A percentile compares a stretch with the other conserved stretches of the same genome.
phyloP scores from a whole-genome alignment of 2,329 filamentous ascomycete genomes.

The Didymella arachidicola region DNA sequence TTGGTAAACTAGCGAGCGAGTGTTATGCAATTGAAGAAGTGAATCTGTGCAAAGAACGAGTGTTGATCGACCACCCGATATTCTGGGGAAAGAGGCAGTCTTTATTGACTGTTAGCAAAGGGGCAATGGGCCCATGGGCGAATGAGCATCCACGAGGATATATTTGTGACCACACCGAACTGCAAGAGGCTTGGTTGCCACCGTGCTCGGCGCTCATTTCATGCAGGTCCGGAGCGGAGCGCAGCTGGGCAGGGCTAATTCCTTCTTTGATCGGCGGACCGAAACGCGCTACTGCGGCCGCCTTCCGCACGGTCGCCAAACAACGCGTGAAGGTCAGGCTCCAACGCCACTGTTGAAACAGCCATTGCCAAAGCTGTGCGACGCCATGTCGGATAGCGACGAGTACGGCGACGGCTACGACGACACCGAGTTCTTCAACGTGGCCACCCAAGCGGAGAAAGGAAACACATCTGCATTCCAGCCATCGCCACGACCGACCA shows the following conservation, averaged over 20 bases:
- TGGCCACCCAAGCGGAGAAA: slow-evolving; percentile 61
- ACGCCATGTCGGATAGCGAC: slow-evolving; percentile 52
- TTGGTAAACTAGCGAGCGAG: slow-evolving; percentile 13
- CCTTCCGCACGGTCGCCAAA: slow-evolving; percentile 11
- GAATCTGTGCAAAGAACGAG: slow-evolving; percentile 19
- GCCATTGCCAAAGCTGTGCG: slow-evolving; percentile 20
- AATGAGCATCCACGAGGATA: slow-evolving; percentile 11
- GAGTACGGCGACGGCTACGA: slow-evolving; percentile 70
- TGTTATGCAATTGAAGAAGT: slow-evolving; percentile 16
- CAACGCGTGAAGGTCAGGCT: slow-evolving; percentile 35
- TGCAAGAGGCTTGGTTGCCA: slow-evolving; percentile 6
- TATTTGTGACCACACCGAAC: slow-evolving; percentile 8
- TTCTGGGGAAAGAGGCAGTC: slow-evolving; percentile 14
- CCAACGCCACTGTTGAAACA: slow-evolving; percentile 28
- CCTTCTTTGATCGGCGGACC: slow-evolving; percentile 28
- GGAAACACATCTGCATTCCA: slow-evolving; percentile 44
- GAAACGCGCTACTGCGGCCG: slow-evolving; percentile 30
- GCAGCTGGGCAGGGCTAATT: slow-evolving; percentile 25
- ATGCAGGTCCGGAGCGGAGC: slow-evolving; percentile 19
- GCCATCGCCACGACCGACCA: slow-evolving; percentile 46
- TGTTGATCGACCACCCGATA: slow-evolving; percentile 5
- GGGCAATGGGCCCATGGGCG: slow-evolving; percentile 5
- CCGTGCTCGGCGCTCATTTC: slow-evolving; percentile 6
- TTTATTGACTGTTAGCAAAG: slow-evolving; percentile 19
- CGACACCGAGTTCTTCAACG: slow-evolving; percentile 71